Evolutionary conservation across 805 yeast species (phyloP).

Genomic region (Suhomyces kilbournensis): DNA sequence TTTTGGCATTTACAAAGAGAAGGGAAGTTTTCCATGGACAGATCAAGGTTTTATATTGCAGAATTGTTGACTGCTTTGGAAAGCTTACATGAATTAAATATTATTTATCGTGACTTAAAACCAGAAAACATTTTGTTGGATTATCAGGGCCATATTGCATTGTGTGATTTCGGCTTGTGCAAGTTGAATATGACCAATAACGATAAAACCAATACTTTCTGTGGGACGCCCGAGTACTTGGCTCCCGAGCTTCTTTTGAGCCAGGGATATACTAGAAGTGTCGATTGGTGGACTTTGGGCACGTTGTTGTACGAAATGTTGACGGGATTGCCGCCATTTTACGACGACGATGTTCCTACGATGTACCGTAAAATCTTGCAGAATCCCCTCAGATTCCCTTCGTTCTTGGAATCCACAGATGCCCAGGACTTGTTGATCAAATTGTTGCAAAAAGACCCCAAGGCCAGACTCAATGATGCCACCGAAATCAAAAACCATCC

Average conservation of each 20-base stretch:
- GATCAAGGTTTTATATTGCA: slow-evolving; percentile 91
- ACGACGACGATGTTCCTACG: slow-evolving; percentile 86
- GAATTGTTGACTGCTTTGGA: slow-evolving; percentile 92
- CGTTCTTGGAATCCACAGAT: slow-evolving; percentile 72
- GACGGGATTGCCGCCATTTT: slow-evolving; percentile 95
- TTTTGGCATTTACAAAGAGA: slow-evolving; percentile 92
- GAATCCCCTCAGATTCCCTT: slow-evolving; percentile 86
- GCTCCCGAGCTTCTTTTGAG: slow-evolving; percentile 92
- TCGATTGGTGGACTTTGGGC: slow-evolving; percentile 99
- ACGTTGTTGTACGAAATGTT: slow-evolving; percentile 92
- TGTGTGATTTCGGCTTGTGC: slow-evolving; percentile 96
- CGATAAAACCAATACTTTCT: slow-evolving; percentile 87
- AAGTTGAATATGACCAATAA: slow-evolving; percentile 90
- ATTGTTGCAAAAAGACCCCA: slow-evolving; percentile 81
- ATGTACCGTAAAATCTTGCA: slow-evolving; percentile 94
- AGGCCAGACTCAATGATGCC: slow-evolving; percentile 76
- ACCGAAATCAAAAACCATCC: slow-evolving; percentile 78
- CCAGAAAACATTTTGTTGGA: slow-evolving; percentile 94
- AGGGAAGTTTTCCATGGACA: slow-evolving; percentile 81
- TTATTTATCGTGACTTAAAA: slow-evolving; percentile 91
- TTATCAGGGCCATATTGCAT: slow-evolving; percentile 95
- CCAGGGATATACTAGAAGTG: slow-evolving; percentile 91
- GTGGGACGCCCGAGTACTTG: slow-evolving; percentile 97
- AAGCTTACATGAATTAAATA: slow-evolving; percentile 84
- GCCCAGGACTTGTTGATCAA: slow-evolving; percentile 78